Evolutionary conservation across 495 filamentous ascomycete species (phyloP).

Genomic region (Extremus antarcticus): DNA sequence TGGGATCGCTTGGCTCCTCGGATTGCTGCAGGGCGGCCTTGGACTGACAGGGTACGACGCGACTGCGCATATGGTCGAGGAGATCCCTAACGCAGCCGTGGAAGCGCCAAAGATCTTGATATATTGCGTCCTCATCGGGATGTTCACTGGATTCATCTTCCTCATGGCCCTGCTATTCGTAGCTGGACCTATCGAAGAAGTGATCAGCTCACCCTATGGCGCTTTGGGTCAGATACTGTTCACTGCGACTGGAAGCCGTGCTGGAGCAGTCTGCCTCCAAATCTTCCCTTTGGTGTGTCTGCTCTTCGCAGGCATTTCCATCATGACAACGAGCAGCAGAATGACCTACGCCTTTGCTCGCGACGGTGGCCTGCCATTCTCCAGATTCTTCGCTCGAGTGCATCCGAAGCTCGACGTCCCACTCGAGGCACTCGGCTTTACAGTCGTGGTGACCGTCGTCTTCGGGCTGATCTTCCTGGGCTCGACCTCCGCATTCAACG

Average conservation of each 20-base stretch:
- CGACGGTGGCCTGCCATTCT: slow-evolving; percentile 61
- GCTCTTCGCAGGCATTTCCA: slow-evolving; percentile 56
- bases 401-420: slow-evolving; percentile 55
- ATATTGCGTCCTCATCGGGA: slow-evolving; percentile 56
- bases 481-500: slow-evolving; percentile 53
- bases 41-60: slow-evolving; percentile 45
- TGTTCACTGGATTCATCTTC: slow-evolving; percentile 58
- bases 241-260: slow-evolving; percentile 53
- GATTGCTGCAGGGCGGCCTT: slow-evolving; percentile 44
- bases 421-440: slow-evolving; percentile 57
- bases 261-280: slow-evolving; percentile 56
- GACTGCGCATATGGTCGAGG: slow-evolving; percentile 39
- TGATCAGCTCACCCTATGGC: slow-evolving; percentile 51
- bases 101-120: slow-evolving; percentile 66
- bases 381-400: slow-evolving; percentile 50
- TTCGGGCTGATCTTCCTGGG: slow-evolving; percentile 71
- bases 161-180: slow-evolving; percentile 56
- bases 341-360: slow-evolving; percentile 70
- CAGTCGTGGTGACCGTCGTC: slow-evolving; percentile 50
- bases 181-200: slow-evolving; percentile 43
- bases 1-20: slow-evolving; percentile 42
- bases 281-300: slow-evolving; percentile 67
- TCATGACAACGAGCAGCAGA: slow-evolving; percentile 67
- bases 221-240: slow-evolving; percentile 62
- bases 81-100: slow-evolving; percentile 58